Percentiles rank a stretch among this genome's conserved stretches.
These are phyloP conservation scores for Penicillium flavigenum DNA, from an alignment of 495 filamentous ascomycete genomes.

Conservation along the genomic window DNA sequence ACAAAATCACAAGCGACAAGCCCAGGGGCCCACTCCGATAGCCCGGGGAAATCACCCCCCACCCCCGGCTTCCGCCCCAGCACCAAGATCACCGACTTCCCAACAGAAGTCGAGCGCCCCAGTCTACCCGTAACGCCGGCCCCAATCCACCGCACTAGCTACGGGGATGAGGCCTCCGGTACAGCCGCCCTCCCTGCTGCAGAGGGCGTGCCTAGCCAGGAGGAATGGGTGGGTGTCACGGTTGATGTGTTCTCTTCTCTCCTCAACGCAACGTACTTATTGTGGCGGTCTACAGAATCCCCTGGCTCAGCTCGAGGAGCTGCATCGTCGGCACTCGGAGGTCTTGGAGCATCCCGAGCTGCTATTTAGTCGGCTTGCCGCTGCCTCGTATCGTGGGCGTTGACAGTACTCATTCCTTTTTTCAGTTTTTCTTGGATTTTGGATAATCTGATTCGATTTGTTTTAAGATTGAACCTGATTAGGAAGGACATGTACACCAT, in stretches of 20 bases:
- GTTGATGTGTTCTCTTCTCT: constrained; percentile 50
- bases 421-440: neutral
- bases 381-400: neutral
- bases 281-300: constrained; percentile 70
- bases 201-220: constrained; percentile 78
- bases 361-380: constrained; percentile 16
- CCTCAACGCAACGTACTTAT: constrained; percentile 58
- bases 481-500: constrained; percentile 6
- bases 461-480: neutral
- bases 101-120: constrained; percentile 76
- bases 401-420: neutral
- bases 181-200: constrained; percentile 60
- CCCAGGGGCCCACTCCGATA: constrained; percentile 5
- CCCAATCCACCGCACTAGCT: constrained; percentile 59
- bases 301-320: constrained; percentile 62
- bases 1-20: constrained; percentile 50
- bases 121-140: constrained; percentile 90
- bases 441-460: neutral
- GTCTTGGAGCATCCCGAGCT: constrained; percentile 44
- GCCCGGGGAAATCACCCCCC: constrained; percentile 7
- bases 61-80: constrained; percentile 44
- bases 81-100: constrained; percentile 80
- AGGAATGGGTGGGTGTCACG: constrained; percentile 83
- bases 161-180: constrained; percentile 42
- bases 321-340: constrained; percentile 62